Base-by-base conservation (phyloP, 75 land plant species). In the Sequoia sempervirens region DNA sequence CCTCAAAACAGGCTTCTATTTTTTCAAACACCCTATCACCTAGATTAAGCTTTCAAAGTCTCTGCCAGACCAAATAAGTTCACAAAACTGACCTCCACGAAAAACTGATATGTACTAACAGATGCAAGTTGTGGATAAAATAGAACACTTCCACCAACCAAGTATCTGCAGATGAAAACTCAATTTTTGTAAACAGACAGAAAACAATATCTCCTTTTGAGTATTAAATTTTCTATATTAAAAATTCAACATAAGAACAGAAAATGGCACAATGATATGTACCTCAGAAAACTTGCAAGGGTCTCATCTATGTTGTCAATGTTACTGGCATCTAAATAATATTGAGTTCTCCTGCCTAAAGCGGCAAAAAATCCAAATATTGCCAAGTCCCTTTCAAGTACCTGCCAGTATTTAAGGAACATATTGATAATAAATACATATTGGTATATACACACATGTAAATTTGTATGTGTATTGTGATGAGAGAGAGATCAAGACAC, bases 291-390 rank as follows among this genome's bases (percentile, higher is more conserved):
- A 83, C 93, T 87, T 84, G 91, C 92, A 79, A 97, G 13, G 36
- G 93, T 88, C 17, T 93, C 92, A 85, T 92, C 96, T 34, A 87
- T 50, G 30, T 83, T 82, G 41, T 86, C 87, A 85, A 86, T 89
- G 11, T 89, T 93, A 84, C 89, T 94, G 53, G 87, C 86, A 50
- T 89, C 86, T 73, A 95, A 78, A 68, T 85, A 95, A 7, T 91
- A 83, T 46, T 96, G 89, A 58, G 95, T 92, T 80, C 91, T 93
- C 89, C 99, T 91, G 26, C 99, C 99, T 73, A 97, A 85, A 82
- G 98, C 96, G 84, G 90, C 90, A 84, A 97, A 97, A 73, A 97
- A 93, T 14, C 99, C 99, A 95, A 97, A 97, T 76, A 95, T 91
- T 41, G 98, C 96, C 85, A 97, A 84, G 83, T 97, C 99, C 83